These are phyloP conservation scores for Hylodesmum podocarpum DNA, from an alignment of 306 rosid species.

Conservation along the genomic window DNA sequence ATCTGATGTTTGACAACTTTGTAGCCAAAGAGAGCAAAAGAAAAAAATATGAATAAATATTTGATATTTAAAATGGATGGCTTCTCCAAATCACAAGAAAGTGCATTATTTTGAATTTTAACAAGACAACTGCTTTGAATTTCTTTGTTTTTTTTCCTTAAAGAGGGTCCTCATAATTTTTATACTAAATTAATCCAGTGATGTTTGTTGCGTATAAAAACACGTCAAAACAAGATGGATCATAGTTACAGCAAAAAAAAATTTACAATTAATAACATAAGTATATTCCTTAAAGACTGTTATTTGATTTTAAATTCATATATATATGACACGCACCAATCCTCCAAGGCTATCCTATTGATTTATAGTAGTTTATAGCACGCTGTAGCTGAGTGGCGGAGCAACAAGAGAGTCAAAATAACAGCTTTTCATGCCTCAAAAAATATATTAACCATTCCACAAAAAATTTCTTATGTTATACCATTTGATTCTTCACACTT, in stretches of 20 bases:
- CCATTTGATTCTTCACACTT: background rate
- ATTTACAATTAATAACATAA: too few relatives aligned
- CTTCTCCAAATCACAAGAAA: background rate
- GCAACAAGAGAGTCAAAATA: too few relatives aligned
- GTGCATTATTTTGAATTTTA: background rate
- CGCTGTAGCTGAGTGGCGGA: too few relatives aligned
- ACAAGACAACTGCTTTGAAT: background rate
- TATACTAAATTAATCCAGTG: background rate
- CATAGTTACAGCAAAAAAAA: too few relatives aligned
- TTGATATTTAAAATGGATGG: background rate
- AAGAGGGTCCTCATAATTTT: background rate
- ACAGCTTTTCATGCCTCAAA: too few relatives aligned
- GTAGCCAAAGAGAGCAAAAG: slow-evolving; percentile 13
- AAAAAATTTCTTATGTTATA: background rate
- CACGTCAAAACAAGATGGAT: too few relatives aligned
- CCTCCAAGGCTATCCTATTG: too few relatives aligned
- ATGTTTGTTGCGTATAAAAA: background rate
- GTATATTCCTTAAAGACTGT: too few relatives aligned
- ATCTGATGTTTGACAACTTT: slow-evolving; percentile 15
- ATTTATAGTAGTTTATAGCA: too few relatives aligned
- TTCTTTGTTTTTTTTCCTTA: background rate
- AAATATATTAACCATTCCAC: background rate
- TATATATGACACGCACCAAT: too few relatives aligned
- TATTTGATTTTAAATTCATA: too few relatives aligned
- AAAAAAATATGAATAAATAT: background rate